A percentile compares a stretch with the other conserved stretches of the same genome.
Evolutionary conservation across 1,284 basidiomycete species (phyloP).

Genomic region (Leccinum solheimii): DNA sequence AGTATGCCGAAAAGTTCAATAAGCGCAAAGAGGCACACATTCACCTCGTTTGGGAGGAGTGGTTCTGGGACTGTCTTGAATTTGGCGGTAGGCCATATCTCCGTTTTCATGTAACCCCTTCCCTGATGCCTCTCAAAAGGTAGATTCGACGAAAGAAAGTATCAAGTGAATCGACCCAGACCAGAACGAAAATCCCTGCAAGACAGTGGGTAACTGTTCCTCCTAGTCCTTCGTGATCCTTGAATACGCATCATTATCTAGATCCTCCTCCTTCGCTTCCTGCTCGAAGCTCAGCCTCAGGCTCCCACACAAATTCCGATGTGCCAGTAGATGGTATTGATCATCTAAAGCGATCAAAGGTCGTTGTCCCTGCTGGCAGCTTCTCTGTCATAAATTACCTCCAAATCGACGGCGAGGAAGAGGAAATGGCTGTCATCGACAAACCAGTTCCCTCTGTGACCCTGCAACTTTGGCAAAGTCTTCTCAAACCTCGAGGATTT

Average conservation of each 20-base stretch:
- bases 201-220: constrained; percentile 31
- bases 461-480: constrained; percentile 64
- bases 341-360: constrained; percentile 6
- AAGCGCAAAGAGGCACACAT: constrained; percentile 62
- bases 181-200: constrained; percentile 48
- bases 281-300: constrained; percentile 19
- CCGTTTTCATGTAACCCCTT: background rate
- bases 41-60: constrained; percentile 78
- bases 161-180: constrained; percentile 57
- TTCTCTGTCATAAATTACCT: constrained; percentile 28
- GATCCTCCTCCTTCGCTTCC: constrained; percentile 15
- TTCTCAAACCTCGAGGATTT: constrained; percentile 65
- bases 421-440: constrained; percentile 54
- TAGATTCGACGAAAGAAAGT: constrained; percentile 53
- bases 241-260: constrained; percentile 14
- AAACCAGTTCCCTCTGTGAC: constrained; percentile 59
- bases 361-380: constrained; percentile 15
- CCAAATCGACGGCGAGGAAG: constrained; percentile 25
- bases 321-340: constrained; percentile 9
- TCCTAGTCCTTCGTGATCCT: background rate
- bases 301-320: constrained; percentile 14
- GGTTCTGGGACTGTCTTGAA: constrained; percentile 80
- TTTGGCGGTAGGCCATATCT: constrained; percentile 52
- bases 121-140: constrained; percentile 31
- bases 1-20: constrained; percentile 69